Conservation (phyloP, 2,329 filamentous ascomycete species). For the Orbilia javanica region DNA sequence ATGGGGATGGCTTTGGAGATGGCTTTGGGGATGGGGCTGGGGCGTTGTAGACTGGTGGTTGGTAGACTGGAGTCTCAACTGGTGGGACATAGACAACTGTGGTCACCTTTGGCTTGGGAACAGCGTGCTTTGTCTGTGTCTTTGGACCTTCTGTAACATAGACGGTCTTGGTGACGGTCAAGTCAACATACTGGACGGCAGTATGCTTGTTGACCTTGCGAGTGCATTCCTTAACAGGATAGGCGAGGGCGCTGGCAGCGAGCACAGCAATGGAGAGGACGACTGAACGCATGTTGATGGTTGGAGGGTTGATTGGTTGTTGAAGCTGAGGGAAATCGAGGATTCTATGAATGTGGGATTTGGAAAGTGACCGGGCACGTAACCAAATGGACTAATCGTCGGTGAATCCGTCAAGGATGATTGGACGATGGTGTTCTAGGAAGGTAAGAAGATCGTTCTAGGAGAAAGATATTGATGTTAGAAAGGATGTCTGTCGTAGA, state of each 20-base stretch:
- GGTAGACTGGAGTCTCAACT: conserved; percentile 34
- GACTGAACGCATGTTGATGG: conserved; percentile 55
- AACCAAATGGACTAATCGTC: conserved; percentile 48
- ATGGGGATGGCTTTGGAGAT: conserved; percentile 17
- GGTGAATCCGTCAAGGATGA: conserved; percentile 55
- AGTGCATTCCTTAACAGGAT: conserved; percentile 49
- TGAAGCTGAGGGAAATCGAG: conserved; percentile 30
- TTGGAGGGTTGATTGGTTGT: conserved; percentile 34
- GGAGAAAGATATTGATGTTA: conserved; percentile 38
- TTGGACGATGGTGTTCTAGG: conserved; percentile 37
- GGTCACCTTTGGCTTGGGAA: conserved; percentile 14
- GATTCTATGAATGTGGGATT: conserved; percentile 48
- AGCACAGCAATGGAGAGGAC: conserved; percentile 47
- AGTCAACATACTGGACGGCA: conserved; percentile 39
- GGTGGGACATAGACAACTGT: conserved; percentile 39
- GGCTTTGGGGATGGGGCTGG: conserved; percentile 18
- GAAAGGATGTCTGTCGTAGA: conserved; percentile 16
- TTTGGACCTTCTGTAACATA: conserved; percentile 37
- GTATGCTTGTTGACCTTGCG: conserved; percentile 42
- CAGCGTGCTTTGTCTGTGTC: conserved; percentile 9
- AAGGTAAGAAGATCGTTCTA: conserved; percentile 51
- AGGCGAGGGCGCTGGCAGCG: conserved; percentile 43
- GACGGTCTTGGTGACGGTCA: conserved; percentile 50
- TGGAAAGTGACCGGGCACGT: conserved; percentile 58
- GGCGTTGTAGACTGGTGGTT: conserved; percentile 40